Percentiles rank a stretch among this genome's conserved stretches.
Evolutionary conservation across 306 rosid species (phyloP).

Genomic region (Parietaria judaica): DNA sequence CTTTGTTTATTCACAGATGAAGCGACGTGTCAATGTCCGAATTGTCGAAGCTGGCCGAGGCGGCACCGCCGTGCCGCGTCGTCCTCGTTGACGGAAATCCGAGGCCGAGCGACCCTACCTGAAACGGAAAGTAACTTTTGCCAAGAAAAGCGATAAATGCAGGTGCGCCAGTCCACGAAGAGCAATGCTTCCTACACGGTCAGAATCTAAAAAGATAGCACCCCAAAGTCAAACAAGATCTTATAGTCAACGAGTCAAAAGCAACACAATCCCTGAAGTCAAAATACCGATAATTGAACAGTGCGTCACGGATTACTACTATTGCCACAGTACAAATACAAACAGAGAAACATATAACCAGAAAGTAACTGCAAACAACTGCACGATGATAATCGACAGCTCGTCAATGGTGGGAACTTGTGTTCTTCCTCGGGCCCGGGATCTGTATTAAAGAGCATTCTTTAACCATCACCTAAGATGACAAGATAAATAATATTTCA

Average conservation of each 20-base stretch:
- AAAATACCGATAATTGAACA: conserved; percentile 19
- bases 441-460: conserved; percentile 43
- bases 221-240: conserved; percentile 10
- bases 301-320: conserved; percentile 17
- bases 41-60: conserved; percentile 39
- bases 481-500: conserved; percentile 6
- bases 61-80: conserved; percentile 29
- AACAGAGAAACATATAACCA: conserved; percentile 9
- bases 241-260: background rate
- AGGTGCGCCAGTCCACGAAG: conserved; percentile 8
- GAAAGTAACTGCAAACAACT: conserved; percentile 27
- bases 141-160: conserved; percentile 15
- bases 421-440: conserved; percentile 37
- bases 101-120: conserved; percentile 32
- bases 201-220: conserved; percentile 18
- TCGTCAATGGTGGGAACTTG: conserved; percentile 31
- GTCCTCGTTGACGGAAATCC: conserved; percentile 27
- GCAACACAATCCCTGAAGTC: conserved; percentile 18
- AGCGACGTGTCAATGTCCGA: conserved; percentile 87
- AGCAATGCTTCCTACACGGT: conserved; percentile 15
- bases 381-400: conserved; percentile 26
- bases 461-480: conserved; percentile 39
- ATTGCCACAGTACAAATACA: conserved; percentile 8
- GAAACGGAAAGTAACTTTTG: conserved; percentile 22
- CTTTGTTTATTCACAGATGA: conserved; percentile 52